A percentile compares a stretch with the other conserved stretches of the same genome.
Conservation (phyloP, 768 basidiomycete genomes). For the Lactarius vividus region DNA sequence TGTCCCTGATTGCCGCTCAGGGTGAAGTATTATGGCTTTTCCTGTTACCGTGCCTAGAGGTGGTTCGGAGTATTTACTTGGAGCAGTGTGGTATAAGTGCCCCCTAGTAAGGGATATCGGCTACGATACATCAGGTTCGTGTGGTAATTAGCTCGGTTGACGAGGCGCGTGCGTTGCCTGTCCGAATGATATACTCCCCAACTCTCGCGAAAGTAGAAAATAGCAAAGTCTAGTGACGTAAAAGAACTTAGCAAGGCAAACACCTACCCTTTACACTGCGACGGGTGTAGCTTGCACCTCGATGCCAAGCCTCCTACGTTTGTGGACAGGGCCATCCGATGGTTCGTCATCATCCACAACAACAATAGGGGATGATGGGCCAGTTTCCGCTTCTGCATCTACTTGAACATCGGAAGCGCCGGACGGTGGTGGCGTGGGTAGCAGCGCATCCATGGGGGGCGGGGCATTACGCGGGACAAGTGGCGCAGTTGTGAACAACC, state of each 20-base stretch:
- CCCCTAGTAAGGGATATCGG: neutral
- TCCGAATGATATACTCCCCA: constrained; percentile 2
- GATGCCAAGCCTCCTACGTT: constrained; percentile 46
- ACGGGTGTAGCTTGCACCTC: constrained; percentile 15
- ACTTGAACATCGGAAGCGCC: constrained; percentile 18
- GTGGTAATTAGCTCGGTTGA: constrained; percentile 16
- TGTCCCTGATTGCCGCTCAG: neutral
- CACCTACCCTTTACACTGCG: constrained; percentile 5
- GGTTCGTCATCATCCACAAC: constrained; percentile 54
- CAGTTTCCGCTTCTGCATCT: constrained; percentile 31
- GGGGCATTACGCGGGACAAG: constrained; percentile 18
- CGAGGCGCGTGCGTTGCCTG: constrained; percentile 1
- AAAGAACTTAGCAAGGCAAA: neutral
- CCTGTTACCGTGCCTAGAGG: neutral
- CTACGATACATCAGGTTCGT: constrained; percentile 5
- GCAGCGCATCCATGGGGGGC: constrained; percentile 29
- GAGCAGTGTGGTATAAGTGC: neutral
- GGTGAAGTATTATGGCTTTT: neutral
- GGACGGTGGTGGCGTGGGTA: constrained; percentile 36
- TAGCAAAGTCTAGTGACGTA: constrained; percentile 20
- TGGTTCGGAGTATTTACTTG: neutral
- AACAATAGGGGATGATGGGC: constrained; percentile 52
- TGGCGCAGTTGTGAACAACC: constrained; percentile 24
- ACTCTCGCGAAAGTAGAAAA: neutral
- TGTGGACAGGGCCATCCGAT: constrained; percentile 52